Base-by-base conservation (phyloP, 2,329 filamentous ascomycete genomes). In the Esteya vermicola region DNA sequence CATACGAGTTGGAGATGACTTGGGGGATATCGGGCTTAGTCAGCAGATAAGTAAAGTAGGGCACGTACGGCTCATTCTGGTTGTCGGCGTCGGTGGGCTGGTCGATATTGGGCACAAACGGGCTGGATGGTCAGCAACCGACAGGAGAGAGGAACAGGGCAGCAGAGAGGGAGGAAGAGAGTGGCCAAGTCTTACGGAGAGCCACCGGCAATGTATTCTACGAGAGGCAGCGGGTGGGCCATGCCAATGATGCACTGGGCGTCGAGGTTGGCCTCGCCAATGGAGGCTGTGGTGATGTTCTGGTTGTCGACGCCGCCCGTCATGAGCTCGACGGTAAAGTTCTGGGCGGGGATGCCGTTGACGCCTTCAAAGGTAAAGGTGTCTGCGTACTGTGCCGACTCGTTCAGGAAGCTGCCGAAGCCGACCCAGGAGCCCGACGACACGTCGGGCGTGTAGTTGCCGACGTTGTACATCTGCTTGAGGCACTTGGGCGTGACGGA, bases 1-100 rank as follows among this genome's bases (percentile, higher is more conserved):
- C 78, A 51, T 84, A 85, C 0, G 78, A 83, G n/a, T 76, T 79
- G 31, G 68, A 70, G 32, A 85, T 64, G 16, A 81, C 71, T 4
- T 71, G 66, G 0, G 81, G 79, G 0, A 84, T 60, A 16, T 70
- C 54, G 1, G 63, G 55, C 18, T 78, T 63, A 18, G 59, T 53
- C 4, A 81, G 59, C 9, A 84, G 61, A 52, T 77, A 71, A 42
- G 69, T 64, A 6, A 78, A 64, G 54, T 78, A 76, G 14, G 69
- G 69, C 4, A 84, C 62, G 53, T 77, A 85, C 0, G 78, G 77
- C 58, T 84, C 79, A 48, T 81, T 78, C 9, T 59, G 59, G 44
- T 75, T 67, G 49, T 61, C 46, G 4, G 49, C 48, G 1, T 42
- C 39, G n/a, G 47, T 50, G 5, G 51, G 50, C 47, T 50, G 47